Base-by-base conservation (phyloP, 2,329 filamentous ascomycete species). In the Elsinoe fawcettii region DNA sequence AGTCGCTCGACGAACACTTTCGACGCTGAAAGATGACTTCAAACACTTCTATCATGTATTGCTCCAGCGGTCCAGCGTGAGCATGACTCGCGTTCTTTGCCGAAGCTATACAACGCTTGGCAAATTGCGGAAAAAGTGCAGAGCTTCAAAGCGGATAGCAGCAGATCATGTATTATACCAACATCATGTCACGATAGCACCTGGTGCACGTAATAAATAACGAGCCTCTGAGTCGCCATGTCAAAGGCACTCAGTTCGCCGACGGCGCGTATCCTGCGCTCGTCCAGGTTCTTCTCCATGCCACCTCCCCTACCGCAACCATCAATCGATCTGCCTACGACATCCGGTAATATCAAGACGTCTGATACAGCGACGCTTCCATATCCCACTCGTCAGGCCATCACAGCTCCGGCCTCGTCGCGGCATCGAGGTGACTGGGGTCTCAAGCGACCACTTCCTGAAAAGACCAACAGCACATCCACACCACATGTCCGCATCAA, bases 231-330 rank as follows among this genome's bases (percentile, higher is more conserved):
- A n/a, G n/a, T n/a, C n/a, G n/a, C n/a, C 44, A 71, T 71, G 69
- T 71, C 69, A 22, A 70, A 70, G 60, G 66, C 68, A 36, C 69
- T 72, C 57, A 63, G 63, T 60, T 85, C 83, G 60, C 83, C 83
- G 32, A 80, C 82, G 55, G 80, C 82, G 56, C 79, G 79, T 61
- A 80, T 97, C 64, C 80, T 97, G 67, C 86, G 92, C 71, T 83
- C 85, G 60, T 97, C 92, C 59, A 88, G 92, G 64, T 80, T 97
- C 65, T 97, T 97, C 75, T 87, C 91, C 22, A 78, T 97, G 57
- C 91, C 92, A 12, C 80, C 83, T 59, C 83, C 89, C 20, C 79
- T 96, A 54, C 83, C 86, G 16, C 74, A 79, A 41, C 83, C 88
- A 9, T 70, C 74, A 11, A 63, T 73, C 25, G 67, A 70, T 59